These are phyloP conservation scores for Phytophthora uliginosa DNA, from an alignment of 352 stramenopile species.

Conservation along the genomic window DNA sequence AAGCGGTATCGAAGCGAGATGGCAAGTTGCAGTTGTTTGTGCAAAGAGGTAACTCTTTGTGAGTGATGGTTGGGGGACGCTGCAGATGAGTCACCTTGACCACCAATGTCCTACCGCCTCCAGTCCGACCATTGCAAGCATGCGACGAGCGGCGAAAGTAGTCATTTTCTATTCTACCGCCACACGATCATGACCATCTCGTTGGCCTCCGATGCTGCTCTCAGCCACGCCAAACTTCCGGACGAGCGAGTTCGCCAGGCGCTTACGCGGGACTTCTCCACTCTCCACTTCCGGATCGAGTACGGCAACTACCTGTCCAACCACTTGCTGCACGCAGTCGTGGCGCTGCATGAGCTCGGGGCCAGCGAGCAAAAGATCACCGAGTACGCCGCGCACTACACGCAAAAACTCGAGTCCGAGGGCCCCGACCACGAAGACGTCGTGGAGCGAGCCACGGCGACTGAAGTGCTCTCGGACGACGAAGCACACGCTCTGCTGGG, in stretches of 20 bases:
- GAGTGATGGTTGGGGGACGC: slow-evolving; percentile 24
- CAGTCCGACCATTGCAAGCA: slow-evolving; percentile 19
- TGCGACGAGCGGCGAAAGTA: neutral
- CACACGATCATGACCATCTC: slow-evolving; percentile 15
- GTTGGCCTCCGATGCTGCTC: neutral
- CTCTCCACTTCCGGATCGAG: slow-evolving; percentile 43
- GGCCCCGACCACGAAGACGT: slow-evolving; percentile 38
- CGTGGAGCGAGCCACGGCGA: slow-evolving; percentile 8
- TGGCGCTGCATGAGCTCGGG: slow-evolving; percentile 48
- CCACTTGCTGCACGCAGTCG: slow-evolving; percentile 51
- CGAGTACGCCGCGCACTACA: slow-evolving; percentile 41
- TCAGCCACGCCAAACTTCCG: slow-evolving; percentile 19
- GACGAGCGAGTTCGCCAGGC: slow-evolving; percentile 38
- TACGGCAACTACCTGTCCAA: slow-evolving; percentile 52
- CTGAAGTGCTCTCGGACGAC: slow-evolving; percentile 27
- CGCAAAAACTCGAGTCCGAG: slow-evolving; percentile 41
- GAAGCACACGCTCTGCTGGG: slow-evolving; percentile 33
- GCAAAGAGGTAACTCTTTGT: neutral
- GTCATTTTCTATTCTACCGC: slow-evolving; percentile 24
- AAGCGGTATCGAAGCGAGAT: too few relatives aligned
- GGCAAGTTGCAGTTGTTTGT: neutral
- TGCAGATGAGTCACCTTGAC: slow-evolving; percentile 24
- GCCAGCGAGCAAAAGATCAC: slow-evolving; percentile 42
- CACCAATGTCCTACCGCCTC: slow-evolving; percentile 30
- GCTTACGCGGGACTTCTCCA: slow-evolving; percentile 46